Evolutionary conservation across 495 filamentous ascomycete genomes (phyloP), one percentile per base, ranked within the genome.

Genomic region (Aspergillus incahuasiensis): DNA sequence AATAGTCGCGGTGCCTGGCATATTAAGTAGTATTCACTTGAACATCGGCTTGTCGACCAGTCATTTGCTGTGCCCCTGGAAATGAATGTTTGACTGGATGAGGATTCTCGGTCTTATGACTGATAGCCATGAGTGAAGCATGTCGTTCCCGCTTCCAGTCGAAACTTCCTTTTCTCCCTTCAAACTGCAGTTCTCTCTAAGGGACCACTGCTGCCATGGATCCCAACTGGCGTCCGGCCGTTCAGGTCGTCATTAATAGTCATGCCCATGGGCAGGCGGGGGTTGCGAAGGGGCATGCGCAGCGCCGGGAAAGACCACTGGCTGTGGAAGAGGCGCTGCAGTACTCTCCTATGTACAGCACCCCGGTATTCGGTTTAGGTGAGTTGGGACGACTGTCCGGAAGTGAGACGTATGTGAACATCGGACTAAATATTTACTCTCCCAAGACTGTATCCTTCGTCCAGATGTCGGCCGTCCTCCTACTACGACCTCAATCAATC

Each of bases 281-380:
- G 62, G 45, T 52, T 30, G 22, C 63, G n/a, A 64, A 59, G 60
- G 70, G 66, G 45, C 38, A 68, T 11, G 44, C 59, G 15, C 68
- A 63, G 59, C 68, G 58, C 21, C 67, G 58, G 45, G 58, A 64
- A 20, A 72, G 79, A 46, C 74, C 83, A 19, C 74, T 85, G 41
- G 80, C 71, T 39, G 84, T 97, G 12, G 84, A 89, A 54, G 89
- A 97, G 64, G 92, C 92, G 9, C 75, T 99, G 41, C 90, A 90
- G 34, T 96, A 87, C 71, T 92, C 95, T 15, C 92, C 94, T 2
- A 86, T 97, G 68, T 90, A 89, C 20, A 95, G 90, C 20, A 84
- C 96, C 52, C 81, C 92, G 48, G 86, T 95, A 5, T 95, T 97
- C 71, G 85, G 85, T 57, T 78, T 92, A 56, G 86, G 94, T 95